Conservation (phyloP, 2,329 filamentous ascomycete species). For the Aspergillus pseudoviridinutans region DNA sequence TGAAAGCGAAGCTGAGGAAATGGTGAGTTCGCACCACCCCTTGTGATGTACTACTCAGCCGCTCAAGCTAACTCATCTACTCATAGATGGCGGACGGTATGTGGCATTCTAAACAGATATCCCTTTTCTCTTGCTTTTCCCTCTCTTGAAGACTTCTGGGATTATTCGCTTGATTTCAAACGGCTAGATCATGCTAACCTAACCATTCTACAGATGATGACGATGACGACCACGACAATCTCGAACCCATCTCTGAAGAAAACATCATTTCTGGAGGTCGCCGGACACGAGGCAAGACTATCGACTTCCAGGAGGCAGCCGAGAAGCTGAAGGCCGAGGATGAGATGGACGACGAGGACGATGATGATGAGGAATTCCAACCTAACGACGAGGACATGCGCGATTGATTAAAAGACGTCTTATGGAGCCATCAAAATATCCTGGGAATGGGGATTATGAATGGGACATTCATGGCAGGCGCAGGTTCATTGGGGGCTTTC, state of each 20-base stretch:
- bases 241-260: conserved; percentile 84
- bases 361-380: conserved; percentile 41
- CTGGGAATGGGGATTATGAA: conserved; percentile 10
- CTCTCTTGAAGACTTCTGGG: background rate
- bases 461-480: conserved; percentile 16
- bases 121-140: background rate
- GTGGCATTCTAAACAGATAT: background rate
- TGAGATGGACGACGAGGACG: conserved; percentile 56
- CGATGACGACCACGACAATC: conserved; percentile 69
- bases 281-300: conserved; percentile 86
- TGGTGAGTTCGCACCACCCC: conserved; percentile 25
- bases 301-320: conserved; percentile 90
- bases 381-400: conserved; percentile 34
- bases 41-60: background rate
- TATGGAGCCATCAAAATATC: conserved; percentile 10
- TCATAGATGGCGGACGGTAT: conserved; percentile 1
- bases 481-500: conserved; percentile 15
- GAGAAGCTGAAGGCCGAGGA: conserved; percentile 70
- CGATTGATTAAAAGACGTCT: conserved; percentile 27
- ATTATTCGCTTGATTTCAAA: background rate
- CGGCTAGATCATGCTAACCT: conserved; percentile 19
- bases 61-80: background rate
- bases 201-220: conserved; percentile 45
- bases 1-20: conserved; percentile 54
- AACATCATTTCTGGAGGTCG: conserved; percentile 79